Percentiles rank a stretch among this genome's conserved stretches.
phyloP scores from a whole-genome alignment of 2,329 filamentous ascomycete genomes.

The Nigrograna mackinnonii region DNA sequence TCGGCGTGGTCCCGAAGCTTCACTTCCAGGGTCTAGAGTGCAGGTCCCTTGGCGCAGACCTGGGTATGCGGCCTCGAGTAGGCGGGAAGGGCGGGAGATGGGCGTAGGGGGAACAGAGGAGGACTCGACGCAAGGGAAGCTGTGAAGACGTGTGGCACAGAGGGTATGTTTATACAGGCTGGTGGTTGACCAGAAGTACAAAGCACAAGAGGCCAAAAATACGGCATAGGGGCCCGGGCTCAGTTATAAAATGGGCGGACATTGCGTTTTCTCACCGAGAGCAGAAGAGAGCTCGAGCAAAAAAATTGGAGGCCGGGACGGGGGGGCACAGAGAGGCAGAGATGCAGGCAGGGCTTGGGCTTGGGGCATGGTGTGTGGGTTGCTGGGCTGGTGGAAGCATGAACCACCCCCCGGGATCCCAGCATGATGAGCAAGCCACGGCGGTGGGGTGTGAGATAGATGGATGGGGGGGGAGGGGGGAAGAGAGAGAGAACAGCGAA shows the following conservation, averaged over 20 bases:
- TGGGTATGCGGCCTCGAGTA: neutral
- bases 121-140: slow-evolving; percentile 10
- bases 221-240: slow-evolving; percentile 9
- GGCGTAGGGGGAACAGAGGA: slow-evolving; percentile 2
- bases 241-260: slow-evolving; percentile 13
- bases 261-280: slow-evolving; percentile 9
- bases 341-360: slow-evolving; percentile 1
- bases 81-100: slow-evolving; percentile 1
- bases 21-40: slow-evolving; percentile 22
- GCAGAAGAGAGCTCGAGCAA: no score
- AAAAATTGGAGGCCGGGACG: no score
- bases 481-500: neutral
- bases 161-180: slow-evolving; percentile 12
- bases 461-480: slow-evolving; percentile 6
- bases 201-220: slow-evolving; percentile 5
- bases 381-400: no score
- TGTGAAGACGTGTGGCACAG: slow-evolving; percentile 4
- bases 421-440: slow-evolving; percentile 24
- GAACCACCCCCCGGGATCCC: no score
- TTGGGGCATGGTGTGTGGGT: neutral
- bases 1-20: slow-evolving; percentile 12
- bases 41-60: slow-evolving; percentile 24
- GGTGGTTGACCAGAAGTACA: slow-evolving; percentile 1
- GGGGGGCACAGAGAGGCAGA: neutral
- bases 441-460: slow-evolving; percentile 35